A percentile compares a stretch with the other conserved stretches of the same genome.
Evolutionary conservation across 768 basidiomycete species (phyloP).

Genomic region (Aureoboletus auriporus): DNA sequence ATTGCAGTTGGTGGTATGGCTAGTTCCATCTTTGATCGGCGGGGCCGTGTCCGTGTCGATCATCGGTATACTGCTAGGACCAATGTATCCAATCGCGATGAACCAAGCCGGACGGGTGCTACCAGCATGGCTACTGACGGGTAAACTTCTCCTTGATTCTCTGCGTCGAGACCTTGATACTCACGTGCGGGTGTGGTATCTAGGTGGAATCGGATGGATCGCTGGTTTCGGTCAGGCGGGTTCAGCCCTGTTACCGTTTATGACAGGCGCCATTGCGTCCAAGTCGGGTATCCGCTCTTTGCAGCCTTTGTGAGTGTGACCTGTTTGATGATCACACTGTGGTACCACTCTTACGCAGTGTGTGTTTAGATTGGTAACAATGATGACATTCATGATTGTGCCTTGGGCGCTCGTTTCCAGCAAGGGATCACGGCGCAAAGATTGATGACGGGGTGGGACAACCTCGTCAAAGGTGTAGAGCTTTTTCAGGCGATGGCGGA

Average conservation of each 20-base stretch:
- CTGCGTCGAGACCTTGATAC: too few relatives aligned
- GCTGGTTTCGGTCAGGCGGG: constrained; percentile 70
- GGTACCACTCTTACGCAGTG: too few relatives aligned
- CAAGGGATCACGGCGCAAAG: constrained; percentile 18
- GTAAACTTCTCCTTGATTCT: constrained; percentile 21
- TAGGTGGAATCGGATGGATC: constrained; percentile 50
- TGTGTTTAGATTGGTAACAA: constrained; percentile 28
- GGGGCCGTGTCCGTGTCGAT: constrained; percentile 54
- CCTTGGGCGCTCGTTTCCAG: constrained; percentile 41
- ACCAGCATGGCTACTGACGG: constrained; percentile 64
- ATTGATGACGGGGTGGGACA: constrained; percentile 7
- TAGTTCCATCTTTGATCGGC: constrained; percentile 50
- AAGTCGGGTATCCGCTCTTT: constrained; percentile 48
- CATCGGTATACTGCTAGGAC: constrained; percentile 51
- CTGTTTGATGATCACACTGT: not conserved
- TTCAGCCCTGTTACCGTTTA: constrained; percentile 66
- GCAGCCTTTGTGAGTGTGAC: constrained; percentile 31
- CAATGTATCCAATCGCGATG: constrained; percentile 57
- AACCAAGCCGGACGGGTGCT: constrained; percentile 65
- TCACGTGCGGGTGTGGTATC: too few relatives aligned
- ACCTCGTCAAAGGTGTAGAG: too few relatives aligned
- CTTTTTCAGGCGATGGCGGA: too few relatives aligned
- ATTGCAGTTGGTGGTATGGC: constrained; percentile 56
- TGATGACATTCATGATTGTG: constrained; percentile 39
- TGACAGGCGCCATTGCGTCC: constrained; percentile 64